These are phyloP conservation scores for Cucumis hystrix DNA, from an alignment of 306 rosid species.

Conservation along the genomic window DNA sequence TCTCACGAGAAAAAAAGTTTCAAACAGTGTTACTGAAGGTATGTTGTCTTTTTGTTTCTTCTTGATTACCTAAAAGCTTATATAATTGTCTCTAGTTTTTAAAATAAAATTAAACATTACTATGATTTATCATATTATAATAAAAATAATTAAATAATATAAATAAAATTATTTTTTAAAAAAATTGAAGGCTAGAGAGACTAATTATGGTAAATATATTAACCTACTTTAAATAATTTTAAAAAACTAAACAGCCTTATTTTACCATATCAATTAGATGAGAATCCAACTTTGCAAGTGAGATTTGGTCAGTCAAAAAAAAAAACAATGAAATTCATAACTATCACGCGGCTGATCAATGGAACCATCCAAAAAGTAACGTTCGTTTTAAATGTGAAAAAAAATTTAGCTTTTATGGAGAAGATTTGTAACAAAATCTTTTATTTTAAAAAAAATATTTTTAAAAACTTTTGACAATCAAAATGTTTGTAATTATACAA, in stretches of 20 bases:
- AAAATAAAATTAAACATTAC: too few relatives aligned
- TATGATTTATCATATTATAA: too few relatives aligned
- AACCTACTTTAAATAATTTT: background rate
- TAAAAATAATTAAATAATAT: background rate
- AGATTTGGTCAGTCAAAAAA: background rate
- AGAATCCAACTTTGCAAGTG: background rate
- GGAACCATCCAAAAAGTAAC: background rate
- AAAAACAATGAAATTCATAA: background rate
- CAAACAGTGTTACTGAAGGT: too few relatives aligned
- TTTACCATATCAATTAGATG: background rate
- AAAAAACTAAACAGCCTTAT: background rate
- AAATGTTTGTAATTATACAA: too few relatives aligned
- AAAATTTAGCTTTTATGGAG: too few relatives aligned
- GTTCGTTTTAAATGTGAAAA: background rate
- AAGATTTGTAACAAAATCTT: too few relatives aligned
- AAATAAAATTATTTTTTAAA: background rate
- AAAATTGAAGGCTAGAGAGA: background rate
- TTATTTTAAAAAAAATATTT: too few relatives aligned
- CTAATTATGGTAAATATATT: background rate
- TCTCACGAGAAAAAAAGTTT: too few relatives aligned
- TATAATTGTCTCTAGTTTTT: too few relatives aligned
- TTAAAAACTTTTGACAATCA: too few relatives aligned
- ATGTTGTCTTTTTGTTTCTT: too few relatives aligned
- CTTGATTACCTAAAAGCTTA: too few relatives aligned
- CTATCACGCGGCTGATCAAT: background rate